These are phyloP conservation scores for Hagleromyces aurorensis DNA, from an alignment of 805 yeast genomes.

Conservation along the genomic window DNA sequence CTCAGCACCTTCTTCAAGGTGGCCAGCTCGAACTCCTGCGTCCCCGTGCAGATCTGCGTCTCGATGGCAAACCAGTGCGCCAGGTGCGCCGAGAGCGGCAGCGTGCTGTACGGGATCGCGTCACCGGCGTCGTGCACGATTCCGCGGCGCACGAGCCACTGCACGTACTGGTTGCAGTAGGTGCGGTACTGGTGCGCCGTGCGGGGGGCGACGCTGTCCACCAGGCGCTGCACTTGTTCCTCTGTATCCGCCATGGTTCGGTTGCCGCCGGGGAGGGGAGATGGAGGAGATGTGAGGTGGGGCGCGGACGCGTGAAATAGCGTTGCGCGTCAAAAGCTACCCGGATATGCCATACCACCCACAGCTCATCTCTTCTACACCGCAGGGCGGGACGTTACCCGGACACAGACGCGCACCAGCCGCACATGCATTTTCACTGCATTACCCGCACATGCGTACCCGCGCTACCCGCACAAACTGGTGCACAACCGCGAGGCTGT, in stretches of 20 bases:
- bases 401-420: background rate
- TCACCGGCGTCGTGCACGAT: constrained; percentile 4
- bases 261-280: too few species aligned
- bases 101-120: constrained; percentile 9
- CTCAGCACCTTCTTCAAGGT: constrained; percentile 18
- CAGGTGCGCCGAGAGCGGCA: constrained; percentile 20
- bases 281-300: too few species aligned
- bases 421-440: constrained; percentile 1
- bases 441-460: too few species aligned
- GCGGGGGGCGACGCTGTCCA: constrained; percentile 21
- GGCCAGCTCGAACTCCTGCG: constrained; percentile 10
- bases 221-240: constrained; percentile 12
- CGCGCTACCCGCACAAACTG: too few species aligned
- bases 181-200: constrained; percentile 26
- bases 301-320: too few species aligned
- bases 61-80: constrained; percentile 26
- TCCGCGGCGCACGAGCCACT: constrained; percentile 20
- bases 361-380: too few species aligned
- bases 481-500: too few species aligned
- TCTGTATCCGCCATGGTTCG: constrained; percentile 4
- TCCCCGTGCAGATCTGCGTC: constrained; percentile 9
- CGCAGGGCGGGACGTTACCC: too few species aligned
- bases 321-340: too few species aligned
- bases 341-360: too few species aligned
- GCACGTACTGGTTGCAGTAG: constrained; percentile 21